Percentiles rank a stretch among this genome's conserved stretches.
Conservation (phyloP, 2,329 filamentous ascomycete genomes). For the Paramyrothecium sp. region DNA sequence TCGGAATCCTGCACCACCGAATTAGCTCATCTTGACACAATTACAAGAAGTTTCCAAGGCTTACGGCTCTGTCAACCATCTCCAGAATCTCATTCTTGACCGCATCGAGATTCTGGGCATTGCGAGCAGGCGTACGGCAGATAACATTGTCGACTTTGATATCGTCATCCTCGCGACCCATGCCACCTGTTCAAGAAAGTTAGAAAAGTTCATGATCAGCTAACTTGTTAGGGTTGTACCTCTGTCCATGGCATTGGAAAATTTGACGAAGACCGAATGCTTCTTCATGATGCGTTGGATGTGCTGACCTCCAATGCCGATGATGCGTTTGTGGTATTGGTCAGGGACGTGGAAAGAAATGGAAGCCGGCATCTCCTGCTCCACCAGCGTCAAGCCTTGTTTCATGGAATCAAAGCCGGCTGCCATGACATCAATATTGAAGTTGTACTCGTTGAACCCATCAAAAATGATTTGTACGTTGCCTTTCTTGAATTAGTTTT, state of each 20-base stretch:
- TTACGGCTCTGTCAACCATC: slow-evolving; percentile 92
- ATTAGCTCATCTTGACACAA: slow-evolving; percentile 6
- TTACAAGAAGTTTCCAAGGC: slow-evolving; percentile 18
- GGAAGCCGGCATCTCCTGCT: slow-evolving; percentile 98
- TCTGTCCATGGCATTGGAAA: slow-evolving; percentile 98
- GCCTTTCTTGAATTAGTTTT: slow-evolving; percentile 42
- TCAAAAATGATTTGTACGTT: slow-evolving; percentile 99
- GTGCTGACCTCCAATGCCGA: slow-evolving; percentile 96
- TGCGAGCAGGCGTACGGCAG: slow-evolving; percentile 93
- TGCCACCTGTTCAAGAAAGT: slow-evolving; percentile 41
- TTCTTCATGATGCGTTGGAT: slow-evolving; percentile 99
- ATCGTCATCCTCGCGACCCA: slow-evolving; percentile 95
- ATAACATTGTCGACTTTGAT: slow-evolving; percentile 99
- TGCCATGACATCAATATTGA: slow-evolving; percentile 97
- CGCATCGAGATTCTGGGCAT: slow-evolving; percentile 92
- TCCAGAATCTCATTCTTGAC: slow-evolving; percentile 99
- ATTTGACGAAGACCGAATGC: slow-evolving; percentile 99
- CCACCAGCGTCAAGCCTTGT: slow-evolving; percentile 86
- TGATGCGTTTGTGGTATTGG: slow-evolving; percentile 99
- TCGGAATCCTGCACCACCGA: slow-evolving; percentile 71
- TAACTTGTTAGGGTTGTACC: slow-evolving; percentile 40
- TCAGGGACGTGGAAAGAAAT: slow-evolving; percentile 99
- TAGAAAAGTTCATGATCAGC: slow-evolving; percentile 14
- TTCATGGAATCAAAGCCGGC: slow-evolving; percentile 92
- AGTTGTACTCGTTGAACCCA: slow-evolving; percentile 99